Evolutionary conservation across 2,329 filamentous ascomycete genomes (phyloP), one percentile per base, ranked within the genome.

Genomic region (Ascochyta viciae-villosae): DNA sequence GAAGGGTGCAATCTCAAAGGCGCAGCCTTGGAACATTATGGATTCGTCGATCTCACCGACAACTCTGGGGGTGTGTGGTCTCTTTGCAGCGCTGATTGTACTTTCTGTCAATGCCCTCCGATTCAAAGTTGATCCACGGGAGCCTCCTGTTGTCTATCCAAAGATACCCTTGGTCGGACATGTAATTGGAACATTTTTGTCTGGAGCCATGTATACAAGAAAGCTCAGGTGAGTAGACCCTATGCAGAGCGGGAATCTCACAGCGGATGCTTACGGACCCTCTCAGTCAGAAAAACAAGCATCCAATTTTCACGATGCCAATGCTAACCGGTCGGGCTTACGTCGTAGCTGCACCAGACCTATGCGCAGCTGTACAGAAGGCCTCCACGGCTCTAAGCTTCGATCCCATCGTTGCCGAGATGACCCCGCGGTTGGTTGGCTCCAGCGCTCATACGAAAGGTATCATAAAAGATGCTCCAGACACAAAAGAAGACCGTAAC

Each of bases 141-240:
- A 83, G 53, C 81, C 81, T 8, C 78, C 79, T 3, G 53, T 77
- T 0, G 26, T 82, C 23, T 73, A 74, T 23, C 70, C 78, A 0
- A 69, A 40, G 15, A 71, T 83, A 31, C 81, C 81, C 0, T 67
- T 78, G 27, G 59, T 83, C 37, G 81, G 81, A 1, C 81, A 83
- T 58, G 70, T 82, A 19, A 64, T 83, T 26, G 77, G 77, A 8
- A 70, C 82, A 61, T 58, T 81, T n/a, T 55, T 49, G 19, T 46
- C 65, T n/a, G 72, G 72, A 0, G 55, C 65, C 22, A 23, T 57
- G 6, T 81, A 81, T 50, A 68, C 75, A 47, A 58, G 65, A 16
- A 73, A 66, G 23, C 40, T 82, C 9, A 74, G 77, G 78, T 81
- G 61, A 26, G 42, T 67, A 29, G 0, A 10, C 13, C 4, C 10